phyloP scores from a whole-genome alignment of 495 filamentous ascomycete genomes.

The Penicillium ochrochloron region DNA sequence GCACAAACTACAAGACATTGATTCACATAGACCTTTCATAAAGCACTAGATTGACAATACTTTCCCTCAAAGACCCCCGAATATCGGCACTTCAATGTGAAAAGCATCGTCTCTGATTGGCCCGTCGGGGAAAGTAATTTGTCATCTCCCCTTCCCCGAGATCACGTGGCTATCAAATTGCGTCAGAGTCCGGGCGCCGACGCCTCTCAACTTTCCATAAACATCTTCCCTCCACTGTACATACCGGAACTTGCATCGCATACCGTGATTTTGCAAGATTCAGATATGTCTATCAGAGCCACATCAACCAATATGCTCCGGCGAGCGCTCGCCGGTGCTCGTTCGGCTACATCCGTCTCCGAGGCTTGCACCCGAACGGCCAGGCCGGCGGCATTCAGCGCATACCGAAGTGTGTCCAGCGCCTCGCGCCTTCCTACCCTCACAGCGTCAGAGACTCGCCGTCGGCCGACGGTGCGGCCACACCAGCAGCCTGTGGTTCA shows the following conservation, averaged over 20 bases:
- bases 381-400: conserved; percentile 36
- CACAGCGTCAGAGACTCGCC: conserved; percentile 53
- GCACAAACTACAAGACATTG: no score
- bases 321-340: conserved; percentile 36
- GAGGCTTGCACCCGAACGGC: conserved; percentile 35
- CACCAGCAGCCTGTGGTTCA: conserved; percentile 45
- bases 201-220: conserved; percentile 23
- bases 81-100: conserved; percentile 24
- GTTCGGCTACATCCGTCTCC: conserved; percentile 33
- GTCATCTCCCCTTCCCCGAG: conserved; percentile 31
- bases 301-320: conserved; percentile 43
- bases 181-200: conserved; percentile 39
- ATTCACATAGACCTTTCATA: no score
- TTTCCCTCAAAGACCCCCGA: conserved; percentile 8
- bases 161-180: conserved; percentile 44
- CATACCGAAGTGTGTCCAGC: conserved; percentile 43
- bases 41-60: not conserved
- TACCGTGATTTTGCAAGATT: not conserved
- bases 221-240: conserved; percentile 11
- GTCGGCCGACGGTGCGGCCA: conserved; percentile 53
- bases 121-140: conserved; percentile 25
- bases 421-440: conserved; percentile 51
- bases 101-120: conserved; percentile 37
- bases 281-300: conserved; percentile 41
- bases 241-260: conserved; percentile 6